These are phyloP conservation scores for Podila epigama DNA, from an alignment of 192 early-diverging fungal species.

Conservation along the genomic window DNA sequence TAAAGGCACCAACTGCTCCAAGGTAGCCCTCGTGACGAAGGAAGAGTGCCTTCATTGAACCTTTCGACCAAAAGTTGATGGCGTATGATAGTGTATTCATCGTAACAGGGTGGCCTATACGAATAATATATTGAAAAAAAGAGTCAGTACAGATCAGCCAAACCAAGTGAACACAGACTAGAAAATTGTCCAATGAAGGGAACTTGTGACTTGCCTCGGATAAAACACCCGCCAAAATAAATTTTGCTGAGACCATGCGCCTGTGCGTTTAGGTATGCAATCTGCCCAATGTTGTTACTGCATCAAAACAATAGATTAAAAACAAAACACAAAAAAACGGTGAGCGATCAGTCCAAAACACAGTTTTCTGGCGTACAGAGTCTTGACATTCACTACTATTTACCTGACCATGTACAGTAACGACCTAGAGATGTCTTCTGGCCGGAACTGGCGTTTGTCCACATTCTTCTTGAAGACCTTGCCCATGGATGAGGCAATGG, in stretches of 20 bases:
- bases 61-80: conserved; percentile 97
- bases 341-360: background rate
- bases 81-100: conserved; percentile 98
- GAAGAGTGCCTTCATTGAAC: conserved; percentile 92
- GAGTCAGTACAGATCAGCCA: background rate
- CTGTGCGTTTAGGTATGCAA: conserved; percentile 96
- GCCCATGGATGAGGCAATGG: conserved; percentile 95
- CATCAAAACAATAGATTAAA: background rate
- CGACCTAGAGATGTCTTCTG: conserved; percentile 87
- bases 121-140: background rate
- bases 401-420: conserved; percentile 94
- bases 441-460: conserved; percentile 63
- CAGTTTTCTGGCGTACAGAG: background rate
- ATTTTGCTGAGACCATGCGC: conserved; percentile 87
- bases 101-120: conserved; percentile 86
- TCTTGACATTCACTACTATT: background rate
- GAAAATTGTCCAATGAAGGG: background rate
- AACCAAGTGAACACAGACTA: no score
- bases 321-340: background rate
- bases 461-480: conserved; percentile 93
- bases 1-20: conserved; percentile 88
- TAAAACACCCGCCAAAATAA: conserved; percentile 99
- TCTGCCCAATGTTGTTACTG: conserved; percentile 99
- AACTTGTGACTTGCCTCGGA: conserved; percentile 66
- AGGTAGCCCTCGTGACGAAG: conserved; percentile 97